Conservation (phyloP, 2,329 filamentous ascomycete genomes). For the Calonectria multiphialidica region DNA sequence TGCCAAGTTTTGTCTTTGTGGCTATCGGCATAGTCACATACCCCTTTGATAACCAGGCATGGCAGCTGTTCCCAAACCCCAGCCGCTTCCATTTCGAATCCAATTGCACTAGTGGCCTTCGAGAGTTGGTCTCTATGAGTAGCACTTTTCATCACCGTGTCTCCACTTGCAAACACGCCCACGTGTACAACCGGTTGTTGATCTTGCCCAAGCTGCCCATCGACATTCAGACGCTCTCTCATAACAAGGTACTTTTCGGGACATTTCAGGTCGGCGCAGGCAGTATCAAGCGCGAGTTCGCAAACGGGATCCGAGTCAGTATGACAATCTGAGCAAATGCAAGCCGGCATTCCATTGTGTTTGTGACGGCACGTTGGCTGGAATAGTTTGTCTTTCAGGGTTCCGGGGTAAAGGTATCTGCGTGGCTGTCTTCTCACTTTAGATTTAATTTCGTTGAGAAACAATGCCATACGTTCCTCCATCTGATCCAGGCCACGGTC, state of each 20-base stretch:
- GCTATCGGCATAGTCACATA: constrained; percentile 49
- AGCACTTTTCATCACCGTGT: constrained; percentile 53
- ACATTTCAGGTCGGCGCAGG: constrained; percentile 14
- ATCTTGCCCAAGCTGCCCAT: background rate
- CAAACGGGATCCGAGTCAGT: background rate
- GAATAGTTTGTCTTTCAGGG: constrained; percentile 42
- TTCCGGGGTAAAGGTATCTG: constrained; percentile 38
- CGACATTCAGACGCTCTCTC: background rate
- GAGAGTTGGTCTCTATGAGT: constrained; percentile 49
- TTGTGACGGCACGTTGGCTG: background rate
- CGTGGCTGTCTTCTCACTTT: background rate
- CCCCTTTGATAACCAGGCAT: constrained; percentile 53
- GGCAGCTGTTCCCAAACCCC: constrained; percentile 49
- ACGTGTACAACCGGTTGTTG: constrained; percentile 44
- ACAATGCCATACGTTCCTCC: background rate
- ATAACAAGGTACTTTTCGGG: background rate
- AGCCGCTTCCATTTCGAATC: constrained; percentile 49
- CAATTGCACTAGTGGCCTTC: constrained; percentile 33
- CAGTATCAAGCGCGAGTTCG: background rate
- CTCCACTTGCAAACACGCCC: constrained; percentile 51
- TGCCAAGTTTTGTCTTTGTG: constrained; percentile 50
- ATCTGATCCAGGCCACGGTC: background rate
- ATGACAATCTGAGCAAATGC: background rate
- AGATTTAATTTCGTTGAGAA: background rate
- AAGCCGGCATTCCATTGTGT: background rate